Percentiles rank a stretch among this genome's conserved stretches.
phyloP scores from a whole-genome alignment of 2,329 filamentous ascomycete genomes.

The Phoma sp. region DNA sequence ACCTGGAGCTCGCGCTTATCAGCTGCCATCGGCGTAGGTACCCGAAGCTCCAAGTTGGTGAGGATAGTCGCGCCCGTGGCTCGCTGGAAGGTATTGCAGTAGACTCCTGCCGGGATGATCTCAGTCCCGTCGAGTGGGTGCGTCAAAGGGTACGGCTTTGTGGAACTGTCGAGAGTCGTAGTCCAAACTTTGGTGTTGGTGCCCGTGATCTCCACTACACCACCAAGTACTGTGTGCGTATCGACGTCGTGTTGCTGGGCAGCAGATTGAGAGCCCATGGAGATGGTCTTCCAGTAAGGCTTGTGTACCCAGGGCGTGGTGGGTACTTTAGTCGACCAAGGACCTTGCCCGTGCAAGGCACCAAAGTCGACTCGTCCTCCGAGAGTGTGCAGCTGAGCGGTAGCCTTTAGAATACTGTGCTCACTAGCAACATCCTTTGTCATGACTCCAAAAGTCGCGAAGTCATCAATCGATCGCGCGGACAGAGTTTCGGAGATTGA shows the following conservation, averaged over 20 bases:
- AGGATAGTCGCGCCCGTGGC: slow-evolving; percentile 41
- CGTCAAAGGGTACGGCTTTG: slow-evolving; percentile 51
- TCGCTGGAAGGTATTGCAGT: slow-evolving; percentile 51
- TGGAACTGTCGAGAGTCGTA: slow-evolving; percentile 46
- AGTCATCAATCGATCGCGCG: slow-evolving; percentile 40
- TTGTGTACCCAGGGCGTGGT: slow-evolving; percentile 38
- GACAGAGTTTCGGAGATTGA: slow-evolving; percentile 52
- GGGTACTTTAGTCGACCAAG: slow-evolving; percentile 19
- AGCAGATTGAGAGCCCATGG: slow-evolving; percentile 2
- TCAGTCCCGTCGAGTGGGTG: slow-evolving; percentile 53
- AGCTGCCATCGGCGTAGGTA: slow-evolving; percentile 47
- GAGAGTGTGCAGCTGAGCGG: slow-evolving; percentile 39
- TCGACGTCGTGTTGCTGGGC: slow-evolving; percentile 21
- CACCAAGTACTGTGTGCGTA: slow-evolving; percentile 25
- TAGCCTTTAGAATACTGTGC: slow-evolving; percentile 33
- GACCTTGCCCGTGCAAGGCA: slow-evolving; percentile 3
- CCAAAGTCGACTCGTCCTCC: slow-evolving; percentile 40
- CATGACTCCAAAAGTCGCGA: slow-evolving; percentile 43
- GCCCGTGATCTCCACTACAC: slow-evolving; percentile 17
- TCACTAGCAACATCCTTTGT: slow-evolving; percentile 33
- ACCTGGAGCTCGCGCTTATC: slow-evolving; percentile 49
- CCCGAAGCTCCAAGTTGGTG: slow-evolving; percentile 43
- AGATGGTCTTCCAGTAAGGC: slow-evolving; percentile 25
- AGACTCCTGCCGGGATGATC: slow-evolving; percentile 53
- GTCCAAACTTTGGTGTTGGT: slow-evolving; percentile 24